Evolutionary conservation across 768 basidiomycete species (phyloP).

Genomic region (Chalciporus piperatus): DNA sequence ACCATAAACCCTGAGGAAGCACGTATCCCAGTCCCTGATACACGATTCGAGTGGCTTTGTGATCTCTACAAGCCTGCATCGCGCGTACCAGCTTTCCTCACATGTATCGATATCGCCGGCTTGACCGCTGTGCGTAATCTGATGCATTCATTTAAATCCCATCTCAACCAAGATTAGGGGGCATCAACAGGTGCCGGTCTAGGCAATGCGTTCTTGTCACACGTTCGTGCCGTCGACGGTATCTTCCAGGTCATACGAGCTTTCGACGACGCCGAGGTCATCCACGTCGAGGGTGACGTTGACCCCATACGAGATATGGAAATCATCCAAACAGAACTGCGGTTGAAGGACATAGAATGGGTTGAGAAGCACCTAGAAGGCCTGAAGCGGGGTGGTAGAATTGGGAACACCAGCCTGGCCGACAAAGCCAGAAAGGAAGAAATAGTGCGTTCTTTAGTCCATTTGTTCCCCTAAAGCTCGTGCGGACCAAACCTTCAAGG

Average conservation of each 20-base stretch:
- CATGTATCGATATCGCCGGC: constrained; percentile 98
- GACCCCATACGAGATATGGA: constrained; percentile 96
- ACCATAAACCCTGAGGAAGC: constrained; percentile 95
- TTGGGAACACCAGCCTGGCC: constrained; percentile 76
- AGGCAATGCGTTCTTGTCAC: constrained; percentile 95
- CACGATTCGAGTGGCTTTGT: constrained; percentile 93
- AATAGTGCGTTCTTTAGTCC: constrained; percentile 52
- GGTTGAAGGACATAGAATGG: constrained; percentile 99
- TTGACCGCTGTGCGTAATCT: constrained; percentile 73
- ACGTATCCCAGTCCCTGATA: constrained; percentile 92
- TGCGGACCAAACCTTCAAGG: constrained; percentile 42
- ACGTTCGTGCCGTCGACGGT: constrained; percentile 97
- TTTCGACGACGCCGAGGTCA: constrained; percentile 99
- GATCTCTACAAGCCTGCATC: constrained; percentile 86
- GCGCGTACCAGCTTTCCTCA: constrained; percentile 90
- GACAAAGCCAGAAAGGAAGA: constrained; percentile 98
- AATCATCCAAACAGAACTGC: constrained; percentile 91
- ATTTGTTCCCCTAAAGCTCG: neutral
- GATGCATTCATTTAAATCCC: constrained; percentile 2
- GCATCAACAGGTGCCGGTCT: constrained; percentile 98
- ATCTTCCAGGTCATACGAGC: constrained; percentile 98
- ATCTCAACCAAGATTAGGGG: constrained; percentile 48
- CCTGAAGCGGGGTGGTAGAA: constrained; percentile 70
- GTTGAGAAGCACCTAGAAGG: constrained; percentile 85
- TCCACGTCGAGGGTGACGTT: constrained; percentile 98